Base-by-base conservation (phyloP, 139 green algal species). In the Chlamydomonas sphaeroides region DNA sequence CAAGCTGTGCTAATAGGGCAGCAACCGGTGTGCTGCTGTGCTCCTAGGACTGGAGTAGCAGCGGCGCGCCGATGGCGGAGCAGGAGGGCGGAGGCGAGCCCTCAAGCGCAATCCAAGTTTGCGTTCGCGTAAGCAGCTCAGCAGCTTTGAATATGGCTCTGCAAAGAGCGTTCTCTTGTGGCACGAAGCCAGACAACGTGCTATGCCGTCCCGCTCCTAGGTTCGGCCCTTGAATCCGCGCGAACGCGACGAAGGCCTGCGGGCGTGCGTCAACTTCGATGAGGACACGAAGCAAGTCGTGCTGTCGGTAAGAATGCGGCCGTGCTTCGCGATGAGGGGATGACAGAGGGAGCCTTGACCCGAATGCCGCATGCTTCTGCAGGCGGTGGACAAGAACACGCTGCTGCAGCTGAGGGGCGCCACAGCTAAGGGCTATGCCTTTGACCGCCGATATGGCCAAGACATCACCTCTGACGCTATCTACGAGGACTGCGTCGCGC, bases 321-420 rank as follows among this genome's bases (percentile, higher is more conserved):
- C 32, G n/a, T n/a, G n/a, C n/a, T n/a, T n/a, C n/a, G n/a, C n/a
- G n/a, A n/a, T n/a, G n/a, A n/a, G n/a, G n/a, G n/a, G n/a, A n/a
- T n/a, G n/a, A n/a, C n/a, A n/a, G n/a, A n/a, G n/a, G n/a, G n/a
- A n/a, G 62, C 7, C 63, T 57, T 75, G 65, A 70, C 48, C n/a
- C n/a, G n/a, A n/a, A n/a, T n/a, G n/a, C n/a, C 35, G 42, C 28
- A 53, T 57, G 35, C 48, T 41, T 26, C 21, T 57, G 66, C 89
- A 95, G 92, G 92, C 92, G 25, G 90, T 94, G 48, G 88, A 94
- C 85, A 91, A 88, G 53, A 89, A 88, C 68, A 93, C 92, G 0
- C 73, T 95, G 7, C 70, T 92, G 33, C 90, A 94, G 74, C 85
- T 94, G 53, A 67, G 87, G 11, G 90, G 90, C 11, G 67, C 81